Base-by-base conservation (phyloP, 805 yeast species). In the Candida sphagnicola region DNA sequence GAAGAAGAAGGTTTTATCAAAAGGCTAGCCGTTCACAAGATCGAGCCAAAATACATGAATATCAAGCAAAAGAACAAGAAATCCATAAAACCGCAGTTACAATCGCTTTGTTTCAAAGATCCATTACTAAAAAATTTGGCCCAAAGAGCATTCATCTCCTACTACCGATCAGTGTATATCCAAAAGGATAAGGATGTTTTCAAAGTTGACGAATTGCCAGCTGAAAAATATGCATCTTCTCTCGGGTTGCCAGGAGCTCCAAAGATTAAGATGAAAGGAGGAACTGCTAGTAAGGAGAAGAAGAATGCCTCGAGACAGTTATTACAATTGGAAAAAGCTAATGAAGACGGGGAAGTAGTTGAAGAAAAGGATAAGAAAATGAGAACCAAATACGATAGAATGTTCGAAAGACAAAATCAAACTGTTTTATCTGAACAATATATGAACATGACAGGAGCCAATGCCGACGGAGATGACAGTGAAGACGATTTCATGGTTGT, bases 231-330 rank as follows among this genome's bases (percentile, higher is more conserved):
- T 61, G 98, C 99, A 4, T 77, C 77, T 42, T 85, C 96, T 3
- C 61, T 90, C 34, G 99, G 99, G 8, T 72, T 93, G 31, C 96
- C 98, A 1, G 96, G 97, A 39, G 96, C 96, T 3, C 99, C 99
- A 31, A 82, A 85, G 51, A 84, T 93, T 51, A 89, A 87, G 57
- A 74, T 91, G 40, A 64, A 70, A 47, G 75, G 75, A 15, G 68
- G 70, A 8, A 31, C 38, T 30, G 83, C 80, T 12, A 66, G 73
- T 18, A 87, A 87, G 54, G 88, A 80, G 48, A 65, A 77, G 65
- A 91, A 91, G 61, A 91, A 91, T 57, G 78, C 82, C 18, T 81
- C 95, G 1, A 76, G 96, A 53, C 80, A 80, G 47, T 62, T 90
- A 46, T 51, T 76, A 34, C 71, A 74, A 5, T 63, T 87, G 38